Evolutionary conservation across 2,329 filamentous ascomycete genomes (phyloP), one percentile per base, ranked within the genome.

Genomic region (Drechmeria coniospora): DNA sequence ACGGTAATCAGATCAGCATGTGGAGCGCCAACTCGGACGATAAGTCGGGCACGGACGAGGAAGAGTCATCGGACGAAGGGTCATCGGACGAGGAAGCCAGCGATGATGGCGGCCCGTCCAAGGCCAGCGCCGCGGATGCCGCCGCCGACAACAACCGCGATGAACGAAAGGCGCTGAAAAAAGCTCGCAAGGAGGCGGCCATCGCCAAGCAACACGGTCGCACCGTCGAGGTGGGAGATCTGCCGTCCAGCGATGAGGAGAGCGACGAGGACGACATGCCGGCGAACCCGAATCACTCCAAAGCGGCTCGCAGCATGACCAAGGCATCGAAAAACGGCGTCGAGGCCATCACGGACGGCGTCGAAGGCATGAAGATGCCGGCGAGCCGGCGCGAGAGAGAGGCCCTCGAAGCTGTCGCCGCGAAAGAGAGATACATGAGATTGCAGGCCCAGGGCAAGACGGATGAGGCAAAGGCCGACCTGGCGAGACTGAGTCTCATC

Each of bases 401-500:
- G 60, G 80, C 86, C 3, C 47, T 90, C 19, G 79, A 93, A 57
- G 86, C 86, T 2, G 76, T 79, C 36, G 79, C 87, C 50, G 83
- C 82, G 17, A 86, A 84, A 53, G 86, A 93, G 62, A 69, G 75
- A 40, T 94, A 93, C 49, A 71, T 83, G 63, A 92, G 92, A 58
- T 54, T 94, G 43, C 87, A 94, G 46, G 81, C 84, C 32, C 79
- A 84, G 47, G 87, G 87, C 45, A 95, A 95, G 73, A 95, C 90
- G 24, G 90, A 98, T 35, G 81, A 94, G 64, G 86, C 87, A 26
- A 79, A 82, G 51, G 77, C 81, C 5, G 90, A 98, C 55, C 49
- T 95, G 41, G 87, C 83, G 33, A 71, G 90, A 31, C 58, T 98
- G 45, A 74, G 64, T 51, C 50, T 87, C 33, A 83, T 98, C 40